phyloP scores from a whole-genome alignment of 1,284 basidiomycete species.

The Amylostereum chailletii region DNA sequence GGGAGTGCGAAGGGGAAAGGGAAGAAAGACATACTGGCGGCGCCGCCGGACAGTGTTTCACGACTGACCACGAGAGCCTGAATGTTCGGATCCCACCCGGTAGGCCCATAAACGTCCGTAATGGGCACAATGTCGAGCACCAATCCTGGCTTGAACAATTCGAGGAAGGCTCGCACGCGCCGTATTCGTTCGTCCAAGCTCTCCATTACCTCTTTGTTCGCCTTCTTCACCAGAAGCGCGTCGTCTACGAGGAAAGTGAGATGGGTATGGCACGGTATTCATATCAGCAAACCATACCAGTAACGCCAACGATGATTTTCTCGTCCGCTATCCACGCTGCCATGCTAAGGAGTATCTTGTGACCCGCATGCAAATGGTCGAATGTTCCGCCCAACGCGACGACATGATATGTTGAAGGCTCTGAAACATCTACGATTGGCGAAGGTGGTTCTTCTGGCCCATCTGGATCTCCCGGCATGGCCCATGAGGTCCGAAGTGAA shows the following conservation, averaged over 20 bases:
- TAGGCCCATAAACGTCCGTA: constrained; percentile 82
- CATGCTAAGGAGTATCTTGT: constrained; percentile 95
- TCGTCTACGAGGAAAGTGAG: constrained; percentile 41
- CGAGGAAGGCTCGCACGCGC: constrained; percentile 55
- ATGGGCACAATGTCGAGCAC: constrained; percentile 64
- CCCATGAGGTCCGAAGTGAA: constrained; percentile 10
- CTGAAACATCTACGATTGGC: constrained; percentile 5
- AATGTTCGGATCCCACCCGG: constrained; percentile 74
- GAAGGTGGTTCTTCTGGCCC: constrained; percentile 4
- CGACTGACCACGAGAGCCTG: constrained; percentile 82
- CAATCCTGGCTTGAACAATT: constrained; percentile 57
- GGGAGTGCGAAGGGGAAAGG: neutral
- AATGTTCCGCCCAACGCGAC: constrained; percentile 79
- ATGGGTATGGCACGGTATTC: constrained; percentile 3
- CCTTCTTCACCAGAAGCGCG: constrained; percentile 67
- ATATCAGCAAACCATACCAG: constrained; percentile 38
- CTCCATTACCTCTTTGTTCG: constrained; percentile 66
- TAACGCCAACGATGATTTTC: constrained; percentile 87
- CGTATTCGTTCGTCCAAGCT: constrained; percentile 46
- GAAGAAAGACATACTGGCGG: constrained; percentile 45
- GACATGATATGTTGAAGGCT: constrained; percentile 28
- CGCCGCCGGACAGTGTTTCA: constrained; percentile 75
- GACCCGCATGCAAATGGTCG: constrained; percentile 95
- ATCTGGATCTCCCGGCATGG: constrained; percentile 8
- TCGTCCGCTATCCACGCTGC: constrained; percentile 71